Evolutionary conservation across 1,139 yeast species (phyloP).

Genomic region (Nakaseomyces glabratus): DNA sequence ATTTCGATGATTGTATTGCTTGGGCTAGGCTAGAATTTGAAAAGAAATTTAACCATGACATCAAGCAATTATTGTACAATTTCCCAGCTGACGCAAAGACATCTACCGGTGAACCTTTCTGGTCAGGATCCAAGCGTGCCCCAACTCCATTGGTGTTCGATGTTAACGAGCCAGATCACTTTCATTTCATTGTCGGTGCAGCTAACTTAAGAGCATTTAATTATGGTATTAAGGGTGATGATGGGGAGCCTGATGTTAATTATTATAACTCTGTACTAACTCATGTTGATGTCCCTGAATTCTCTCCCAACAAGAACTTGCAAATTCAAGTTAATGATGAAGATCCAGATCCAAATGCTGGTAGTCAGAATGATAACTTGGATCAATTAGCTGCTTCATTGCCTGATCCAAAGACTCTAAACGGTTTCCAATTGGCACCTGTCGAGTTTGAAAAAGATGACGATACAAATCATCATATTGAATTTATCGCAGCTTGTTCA

Average conservation of each 20-base stretch:
- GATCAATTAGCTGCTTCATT: constrained; percentile 60
- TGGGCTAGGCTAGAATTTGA: constrained; percentile 95
- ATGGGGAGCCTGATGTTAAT: constrained; percentile 38
- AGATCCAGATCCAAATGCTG: constrained; percentile 75
- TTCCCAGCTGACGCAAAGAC: constrained; percentile 93
- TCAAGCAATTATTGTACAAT: constrained; percentile 79
- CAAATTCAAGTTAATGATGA: constrained; percentile 81
- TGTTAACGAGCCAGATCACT: constrained; percentile 64
- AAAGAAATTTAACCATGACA: constrained; percentile 72
- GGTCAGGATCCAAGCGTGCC: constrained; percentile 98
- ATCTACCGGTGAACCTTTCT: constrained; percentile 84
- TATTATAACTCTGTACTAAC: constrained; percentile 42
- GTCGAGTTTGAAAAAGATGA: constrained; percentile 97
- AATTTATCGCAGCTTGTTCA: constrained; percentile 93
- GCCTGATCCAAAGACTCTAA: constrained; percentile 83
- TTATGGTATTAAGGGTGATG: constrained; percentile 69
- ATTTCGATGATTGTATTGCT: constrained; percentile 84
- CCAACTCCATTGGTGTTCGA: constrained; percentile 80
- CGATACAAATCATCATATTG: constrained; percentile 92
- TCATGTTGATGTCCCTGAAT: constrained; percentile 51
- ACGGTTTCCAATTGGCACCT: constrained; percentile 77
- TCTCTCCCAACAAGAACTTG: constrained; percentile 65
- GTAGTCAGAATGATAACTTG: constrained; percentile 46
- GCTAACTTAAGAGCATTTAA: constrained; percentile 87
- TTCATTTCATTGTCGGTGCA: constrained; percentile 75